phyloP scores from a whole-genome alignment of 2,329 filamentous ascomycete species.

The Pyricularia pennisetigena region DNA sequence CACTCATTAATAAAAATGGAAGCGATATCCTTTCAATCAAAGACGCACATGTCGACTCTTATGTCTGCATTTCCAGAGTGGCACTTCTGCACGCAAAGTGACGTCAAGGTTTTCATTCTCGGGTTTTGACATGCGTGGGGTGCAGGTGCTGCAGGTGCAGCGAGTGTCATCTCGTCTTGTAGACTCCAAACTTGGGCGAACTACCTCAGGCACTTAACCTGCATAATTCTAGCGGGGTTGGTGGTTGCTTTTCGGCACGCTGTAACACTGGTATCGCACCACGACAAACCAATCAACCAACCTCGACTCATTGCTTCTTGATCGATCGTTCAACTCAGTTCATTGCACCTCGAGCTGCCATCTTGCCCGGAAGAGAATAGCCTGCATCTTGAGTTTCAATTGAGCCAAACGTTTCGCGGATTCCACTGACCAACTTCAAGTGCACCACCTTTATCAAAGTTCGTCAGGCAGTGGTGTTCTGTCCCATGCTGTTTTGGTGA shows the following conservation, averaged over 20 bases:
- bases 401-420: background rate
- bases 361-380: too few species aligned
- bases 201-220: background rate
- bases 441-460: background rate
- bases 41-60: background rate
- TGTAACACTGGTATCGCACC: background rate
- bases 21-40: background rate
- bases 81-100: background rate
- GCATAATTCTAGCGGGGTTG: background rate
- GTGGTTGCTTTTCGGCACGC: background rate
- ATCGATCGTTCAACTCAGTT: background rate
- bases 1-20: background rate
- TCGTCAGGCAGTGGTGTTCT: background rate
- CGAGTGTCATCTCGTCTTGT: background rate
- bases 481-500: background rate
- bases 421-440: background rate
- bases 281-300: background rate
- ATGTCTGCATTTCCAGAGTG: background rate
- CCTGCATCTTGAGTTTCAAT: background rate
- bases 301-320: background rate
- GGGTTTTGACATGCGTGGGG: background rate
- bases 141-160: background rate
- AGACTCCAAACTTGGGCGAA: background rate
- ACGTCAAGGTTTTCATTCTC: background rate
- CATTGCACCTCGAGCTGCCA: background rate